Conservation (phyloP, 140 eudicot genomes). For the Oenanthe javanica region DNA sequence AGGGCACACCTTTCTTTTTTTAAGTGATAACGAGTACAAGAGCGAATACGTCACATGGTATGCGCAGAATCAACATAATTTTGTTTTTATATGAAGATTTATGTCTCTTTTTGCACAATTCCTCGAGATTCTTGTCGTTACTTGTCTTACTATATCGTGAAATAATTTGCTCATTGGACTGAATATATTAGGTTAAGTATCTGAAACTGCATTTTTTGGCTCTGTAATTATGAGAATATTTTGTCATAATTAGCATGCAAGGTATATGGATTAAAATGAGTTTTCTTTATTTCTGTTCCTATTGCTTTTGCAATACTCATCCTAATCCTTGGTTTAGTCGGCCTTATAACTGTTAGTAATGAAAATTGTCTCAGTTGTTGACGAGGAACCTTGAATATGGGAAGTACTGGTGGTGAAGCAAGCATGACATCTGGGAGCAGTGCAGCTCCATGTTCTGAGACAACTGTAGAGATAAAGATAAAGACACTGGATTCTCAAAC, state of each 20-base stretch:
- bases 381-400: slow-evolving; percentile 36
- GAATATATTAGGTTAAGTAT: neutral
- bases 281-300: neutral
- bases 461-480: slow-evolving; percentile 89
- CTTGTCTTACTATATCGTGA: neutral
- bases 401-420: slow-evolving; percentile 45
- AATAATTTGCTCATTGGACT: neutral
- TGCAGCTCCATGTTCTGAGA: slow-evolving; percentile 41
- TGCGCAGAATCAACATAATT: neutral
- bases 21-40: neutral
- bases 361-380: slow-evolving; percentile 18
- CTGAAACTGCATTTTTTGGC: neutral
- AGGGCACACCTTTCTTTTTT: neutral
- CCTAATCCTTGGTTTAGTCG: neutral
- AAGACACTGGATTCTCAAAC: slow-evolving; percentile 98
- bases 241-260: neutral
- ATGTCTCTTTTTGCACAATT: neutral
- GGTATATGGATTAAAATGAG: neutral
- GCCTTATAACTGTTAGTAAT: neutral
- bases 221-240: neutral
- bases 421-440: slow-evolving; percentile 36
- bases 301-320: neutral
- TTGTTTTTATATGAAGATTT: neutral
- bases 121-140: neutral
- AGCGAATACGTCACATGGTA: neutral